Conservation (phyloP, 495 filamentous ascomycete species). For the Physcia stellaris region DNA sequence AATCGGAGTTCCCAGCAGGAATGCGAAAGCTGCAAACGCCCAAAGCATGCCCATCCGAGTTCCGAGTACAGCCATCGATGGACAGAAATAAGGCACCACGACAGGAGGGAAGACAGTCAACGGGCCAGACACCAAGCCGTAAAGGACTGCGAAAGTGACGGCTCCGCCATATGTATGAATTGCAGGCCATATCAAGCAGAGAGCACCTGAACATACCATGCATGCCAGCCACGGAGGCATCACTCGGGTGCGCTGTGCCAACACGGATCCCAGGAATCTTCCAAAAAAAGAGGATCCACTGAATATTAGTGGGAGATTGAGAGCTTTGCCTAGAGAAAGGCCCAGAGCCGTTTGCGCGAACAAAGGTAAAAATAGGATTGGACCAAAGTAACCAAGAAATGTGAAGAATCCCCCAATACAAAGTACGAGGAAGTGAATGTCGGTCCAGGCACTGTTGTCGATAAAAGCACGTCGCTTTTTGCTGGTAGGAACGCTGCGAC, state of each 20-base stretch:
- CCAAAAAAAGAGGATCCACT: slow-evolving; percentile 34
- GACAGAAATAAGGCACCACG: no score
- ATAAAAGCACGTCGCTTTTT: slow-evolving; percentile 24
- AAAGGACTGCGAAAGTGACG: no score
- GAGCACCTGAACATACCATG: slow-evolving; percentile 31
- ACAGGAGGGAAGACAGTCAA: no score
- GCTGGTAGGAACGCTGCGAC: no score
- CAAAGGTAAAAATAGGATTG: slow-evolving; percentile 55
- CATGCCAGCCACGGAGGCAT: slow-evolving; percentile 44
- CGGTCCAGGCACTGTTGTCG: slow-evolving; percentile 32
- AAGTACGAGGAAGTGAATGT: slow-evolving; percentile 27
- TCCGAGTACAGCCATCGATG: no score
- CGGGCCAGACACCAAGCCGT: no score
- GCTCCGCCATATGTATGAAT: no score
- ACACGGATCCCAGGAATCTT: slow-evolving; percentile 50
- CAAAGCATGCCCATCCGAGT: no score
- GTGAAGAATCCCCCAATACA: slow-evolving; percentile 32
- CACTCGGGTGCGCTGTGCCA: no score
- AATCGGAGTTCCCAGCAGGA: no score
- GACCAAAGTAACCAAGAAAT: slow-evolving; percentile 57
- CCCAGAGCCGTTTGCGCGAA: slow-evolving; percentile 41
- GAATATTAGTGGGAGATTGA: slow-evolving; percentile 36
- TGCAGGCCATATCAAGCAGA: slow-evolving; percentile 47
- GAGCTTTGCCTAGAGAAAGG: slow-evolving; percentile 29
- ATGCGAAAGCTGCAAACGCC: no score